Percentiles rank a stretch among this genome's conserved stretches.
Conservation (phyloP, 495 filamentous ascomycete species). For the Pyrenula massariospora region DNA sequence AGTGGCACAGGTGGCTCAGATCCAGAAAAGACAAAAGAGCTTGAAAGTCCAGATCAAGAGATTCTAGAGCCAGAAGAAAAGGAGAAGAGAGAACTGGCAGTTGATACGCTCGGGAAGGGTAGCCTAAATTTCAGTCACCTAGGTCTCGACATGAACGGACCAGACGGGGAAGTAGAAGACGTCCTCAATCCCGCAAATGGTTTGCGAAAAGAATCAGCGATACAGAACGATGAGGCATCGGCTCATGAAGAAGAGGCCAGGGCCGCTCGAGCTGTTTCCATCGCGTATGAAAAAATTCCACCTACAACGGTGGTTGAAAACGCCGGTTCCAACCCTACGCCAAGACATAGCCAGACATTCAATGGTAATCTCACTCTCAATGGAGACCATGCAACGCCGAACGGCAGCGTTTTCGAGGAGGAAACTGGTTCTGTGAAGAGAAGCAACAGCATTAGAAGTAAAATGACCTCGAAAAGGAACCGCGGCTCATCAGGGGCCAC, state of each 20-base stretch:
- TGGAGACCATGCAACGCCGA: constrained; percentile 52
- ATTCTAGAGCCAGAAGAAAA: constrained; percentile 17
- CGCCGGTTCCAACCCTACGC: constrained; percentile 23
- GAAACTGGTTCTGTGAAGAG: constrained; percentile 48
- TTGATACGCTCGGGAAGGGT: constrained; percentile 83
- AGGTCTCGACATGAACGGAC: constrained; percentile 44
- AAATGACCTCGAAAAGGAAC: constrained; percentile 57
- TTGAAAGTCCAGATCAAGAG: constrained; percentile 11
- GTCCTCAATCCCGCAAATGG: constrained; percentile 2
- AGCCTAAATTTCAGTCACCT: constrained; percentile 80
- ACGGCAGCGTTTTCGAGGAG: constrained; percentile 56
- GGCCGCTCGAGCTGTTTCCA: constrained; percentile 47
- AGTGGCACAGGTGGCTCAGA: constrained; percentile 15
- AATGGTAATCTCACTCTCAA: constrained; percentile 37
- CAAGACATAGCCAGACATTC: constrained; percentile 50
- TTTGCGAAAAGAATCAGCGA: constrained; percentile 24
- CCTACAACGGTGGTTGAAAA: constrained; percentile 15
- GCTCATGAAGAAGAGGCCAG: constrained; percentile 45
- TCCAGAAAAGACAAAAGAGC: constrained; percentile 14
- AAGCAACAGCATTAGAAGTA: constrained; percentile 74
- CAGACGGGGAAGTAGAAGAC: constrained; percentile 25
- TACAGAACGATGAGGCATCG: constrained; percentile 40
- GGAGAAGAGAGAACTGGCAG: constrained; percentile 57
- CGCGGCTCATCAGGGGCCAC: constrained; percentile 82
- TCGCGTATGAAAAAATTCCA: constrained; percentile 44